phyloP scores from a whole-genome alignment of 2,329 filamentous ascomycete species.

The Tolypocladium tropicale region DNA sequence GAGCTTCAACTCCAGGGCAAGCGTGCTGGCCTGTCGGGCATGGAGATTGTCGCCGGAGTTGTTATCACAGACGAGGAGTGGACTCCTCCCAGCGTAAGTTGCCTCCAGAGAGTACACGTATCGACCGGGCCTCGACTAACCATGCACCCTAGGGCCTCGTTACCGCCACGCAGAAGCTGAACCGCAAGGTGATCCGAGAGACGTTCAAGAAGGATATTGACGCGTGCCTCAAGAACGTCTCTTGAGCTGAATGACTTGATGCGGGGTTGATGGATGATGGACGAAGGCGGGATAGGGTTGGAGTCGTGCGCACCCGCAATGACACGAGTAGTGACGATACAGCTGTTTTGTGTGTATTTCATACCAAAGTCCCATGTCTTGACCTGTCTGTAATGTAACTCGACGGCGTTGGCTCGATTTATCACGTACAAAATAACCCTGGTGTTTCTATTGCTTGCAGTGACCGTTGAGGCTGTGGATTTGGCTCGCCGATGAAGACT shows the following conservation, averaged over 20 bases:
- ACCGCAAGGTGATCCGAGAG: slow-evolving; percentile 40
- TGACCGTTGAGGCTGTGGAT: neutral
- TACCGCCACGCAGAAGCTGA: slow-evolving; percentile 52
- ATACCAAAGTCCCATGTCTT: neutral
- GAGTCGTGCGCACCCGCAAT: neutral
- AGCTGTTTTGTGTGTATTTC: neutral
- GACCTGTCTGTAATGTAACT: slow-evolving; percentile 1
- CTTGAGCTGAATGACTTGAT: slow-evolving; percentile 6
- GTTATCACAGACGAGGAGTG: slow-evolving; percentile 79
- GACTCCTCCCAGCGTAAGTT: slow-evolving; percentile 73
- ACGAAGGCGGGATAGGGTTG: neutral
- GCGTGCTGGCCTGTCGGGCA: slow-evolving; percentile 54
- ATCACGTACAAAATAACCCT: neutral
- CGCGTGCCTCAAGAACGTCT: slow-evolving; percentile 22
- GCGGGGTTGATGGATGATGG: neutral
- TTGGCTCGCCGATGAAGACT: no score
- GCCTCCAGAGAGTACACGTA: neutral
- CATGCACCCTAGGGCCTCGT: slow-evolving; percentile 38
- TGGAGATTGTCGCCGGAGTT: slow-evolving; percentile 68
- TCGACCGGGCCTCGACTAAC: slow-evolving; percentile 9
- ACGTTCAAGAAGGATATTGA: slow-evolving; percentile 41
- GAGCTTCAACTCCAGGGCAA: slow-evolving; percentile 57
- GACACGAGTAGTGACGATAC: neutral
- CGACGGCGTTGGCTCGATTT: slow-evolving; percentile 1
- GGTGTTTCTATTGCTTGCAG: neutral